Evolutionary conservation across 768 basidiomycete species (phyloP).

Genomic region (Kwoniella sp.): DNA sequence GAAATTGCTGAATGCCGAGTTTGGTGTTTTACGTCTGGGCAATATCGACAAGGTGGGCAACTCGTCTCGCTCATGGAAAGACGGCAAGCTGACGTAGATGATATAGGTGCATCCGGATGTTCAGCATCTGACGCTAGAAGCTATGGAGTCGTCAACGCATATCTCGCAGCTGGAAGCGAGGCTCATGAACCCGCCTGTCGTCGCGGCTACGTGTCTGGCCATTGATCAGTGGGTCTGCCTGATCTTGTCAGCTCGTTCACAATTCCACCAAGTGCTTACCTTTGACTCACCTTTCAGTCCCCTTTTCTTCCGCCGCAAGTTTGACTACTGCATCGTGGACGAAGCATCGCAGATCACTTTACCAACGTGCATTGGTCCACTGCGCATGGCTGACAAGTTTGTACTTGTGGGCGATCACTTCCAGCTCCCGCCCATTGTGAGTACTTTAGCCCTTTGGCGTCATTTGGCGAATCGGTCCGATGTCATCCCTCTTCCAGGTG

Average conservation of each 20-base stretch:
- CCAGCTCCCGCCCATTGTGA: slow-evolving; percentile 88
- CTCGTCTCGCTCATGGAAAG: no score
- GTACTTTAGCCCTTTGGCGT: slow-evolving; percentile 20
- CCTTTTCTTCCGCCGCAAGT: slow-evolving; percentile 74
- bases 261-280: not conserved
- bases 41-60: slow-evolving; percentile 80
- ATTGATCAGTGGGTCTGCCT: slow-evolving; percentile 75
- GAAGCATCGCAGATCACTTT: slow-evolving; percentile 97
- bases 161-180: slow-evolving; percentile 79
- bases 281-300: slow-evolving; percentile 57
- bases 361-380: slow-evolving; percentile 88
- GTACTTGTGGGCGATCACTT: slow-evolving; percentile 96
- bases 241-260: not conserved
- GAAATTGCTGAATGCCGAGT: slow-evolving; percentile 66
- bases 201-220: slow-evolving; percentile 90
- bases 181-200: slow-evolving; percentile 81
- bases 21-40: slow-evolving; percentile 76
- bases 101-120: slow-evolving; percentile 76
- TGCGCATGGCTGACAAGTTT: slow-evolving; percentile 83
- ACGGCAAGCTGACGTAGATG: not conserved
- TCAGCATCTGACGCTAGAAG: slow-evolving; percentile 64
- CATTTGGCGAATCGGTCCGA: not conserved
- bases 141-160: slow-evolving; percentile 58
- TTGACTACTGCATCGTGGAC: slow-evolving; percentile 96
- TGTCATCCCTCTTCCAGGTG: slow-evolving; percentile 56